A percentile compares a stretch with the other conserved stretches of the same genome.
These are phyloP conservation scores for Geoglossum cookeanum DNA, from an alignment of 2,329 filamentous ascomycete species.

Conservation along the genomic window DNA sequence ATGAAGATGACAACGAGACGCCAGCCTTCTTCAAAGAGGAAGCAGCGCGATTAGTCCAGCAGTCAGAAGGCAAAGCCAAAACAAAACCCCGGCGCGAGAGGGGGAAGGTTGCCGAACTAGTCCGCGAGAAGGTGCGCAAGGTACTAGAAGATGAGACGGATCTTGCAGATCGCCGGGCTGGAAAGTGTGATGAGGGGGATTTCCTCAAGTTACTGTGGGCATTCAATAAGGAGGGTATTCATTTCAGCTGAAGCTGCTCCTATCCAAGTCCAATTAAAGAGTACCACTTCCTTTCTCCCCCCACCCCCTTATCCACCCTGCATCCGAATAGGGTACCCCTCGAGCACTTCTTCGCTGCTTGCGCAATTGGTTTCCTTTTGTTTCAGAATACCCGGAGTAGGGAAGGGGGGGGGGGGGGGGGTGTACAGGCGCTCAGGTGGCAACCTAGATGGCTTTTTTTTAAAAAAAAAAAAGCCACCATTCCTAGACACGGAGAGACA, in stretches of 20 bases:
- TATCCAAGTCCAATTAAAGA: background rate
- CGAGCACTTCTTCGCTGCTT: too few species aligned
- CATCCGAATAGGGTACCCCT: too few species aligned
- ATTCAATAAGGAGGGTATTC: constrained; percentile 84
- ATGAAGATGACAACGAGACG: constrained; percentile 25
- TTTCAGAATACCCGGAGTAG: too few species aligned
- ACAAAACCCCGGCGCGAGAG: constrained; percentile 54
- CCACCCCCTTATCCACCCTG: background rate
- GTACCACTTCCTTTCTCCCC: background rate
- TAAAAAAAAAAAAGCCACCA: too few species aligned
- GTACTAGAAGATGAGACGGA: constrained; percentile 67
- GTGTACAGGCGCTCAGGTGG: too few species aligned
- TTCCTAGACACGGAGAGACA: background rate
- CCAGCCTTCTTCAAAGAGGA: constrained; percentile 65
- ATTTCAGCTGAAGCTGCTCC: constrained; percentile 45
- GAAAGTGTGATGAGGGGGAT: constrained; percentile 82
- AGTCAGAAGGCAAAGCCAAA: constrained; percentile 29
- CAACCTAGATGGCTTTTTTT: too few species aligned
- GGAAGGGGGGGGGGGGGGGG: too few species aligned
- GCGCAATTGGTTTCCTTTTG: too few species aligned
- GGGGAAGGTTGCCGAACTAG: constrained; percentile 57
- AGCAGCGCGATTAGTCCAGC: constrained; percentile 18
- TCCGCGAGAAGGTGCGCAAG: constrained; percentile 71
- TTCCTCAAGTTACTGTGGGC: constrained; percentile 66
- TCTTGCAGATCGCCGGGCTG: constrained; percentile 60